Conservation (phyloP, 768 basidiomycete species). For the Coprinopsis cinerea region DNA sequence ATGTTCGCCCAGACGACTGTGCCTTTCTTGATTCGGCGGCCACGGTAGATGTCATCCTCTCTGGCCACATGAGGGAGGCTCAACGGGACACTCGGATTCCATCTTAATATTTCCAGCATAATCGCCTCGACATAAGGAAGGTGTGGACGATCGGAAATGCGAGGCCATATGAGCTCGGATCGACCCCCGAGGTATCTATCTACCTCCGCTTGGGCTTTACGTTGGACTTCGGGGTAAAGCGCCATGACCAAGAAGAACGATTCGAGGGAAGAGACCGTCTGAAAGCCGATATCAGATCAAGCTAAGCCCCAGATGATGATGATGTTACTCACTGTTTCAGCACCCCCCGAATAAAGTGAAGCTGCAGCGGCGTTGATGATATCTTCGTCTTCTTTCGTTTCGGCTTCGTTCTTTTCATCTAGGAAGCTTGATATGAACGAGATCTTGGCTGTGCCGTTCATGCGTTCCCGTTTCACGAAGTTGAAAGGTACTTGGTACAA, state of each 20-base stretch:
- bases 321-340: conserved; percentile 10
- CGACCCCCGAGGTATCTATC: conserved; percentile 5
- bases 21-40: conserved; percentile 13
- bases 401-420: conserved; percentile 15
- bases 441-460: conserved; percentile 13
- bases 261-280: conserved; percentile 15
- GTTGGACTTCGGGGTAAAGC: conserved; percentile 13
- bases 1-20: conserved; percentile 9
- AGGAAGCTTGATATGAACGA: conserved; percentile 20
- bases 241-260: conserved; percentile 17
- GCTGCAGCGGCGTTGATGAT: conserved; percentile 25
- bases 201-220: conserved; percentile 14
- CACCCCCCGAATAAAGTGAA: conserved; percentile 21
- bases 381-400: conserved; percentile 19
- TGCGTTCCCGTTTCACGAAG: conserved; percentile 20
- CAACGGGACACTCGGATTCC: conserved; percentile 16
- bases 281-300: background rate
- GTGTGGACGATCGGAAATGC: conserved; percentile 9
- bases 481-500: conserved; percentile 25
- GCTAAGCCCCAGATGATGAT: background rate
- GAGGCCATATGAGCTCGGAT: background rate
- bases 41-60: conserved; percentile 13
- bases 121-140: conserved; percentile 22
- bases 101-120: conserved; percentile 19
- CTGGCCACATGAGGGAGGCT: conserved; percentile 12